Evolutionary conservation across 1,284 basidiomycete species (phyloP), one percentile per base, ranked within the genome.

Genomic region (Malassezia sp.): DNA sequence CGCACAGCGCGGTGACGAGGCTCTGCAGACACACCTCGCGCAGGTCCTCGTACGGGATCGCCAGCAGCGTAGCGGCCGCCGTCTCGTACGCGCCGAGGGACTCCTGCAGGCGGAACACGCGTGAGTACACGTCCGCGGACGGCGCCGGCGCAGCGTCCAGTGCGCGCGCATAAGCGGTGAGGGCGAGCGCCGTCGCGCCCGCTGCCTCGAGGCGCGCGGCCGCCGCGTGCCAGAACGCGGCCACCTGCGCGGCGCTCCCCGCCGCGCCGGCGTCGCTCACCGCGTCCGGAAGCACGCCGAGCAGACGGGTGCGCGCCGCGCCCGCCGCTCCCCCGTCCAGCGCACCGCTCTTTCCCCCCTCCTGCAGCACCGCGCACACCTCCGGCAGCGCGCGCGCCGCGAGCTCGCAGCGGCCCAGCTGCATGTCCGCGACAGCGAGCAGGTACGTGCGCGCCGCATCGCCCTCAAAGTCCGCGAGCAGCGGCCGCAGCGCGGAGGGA

Each of bases 1-100:
- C 88, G 71, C 91, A 96, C 84, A 97, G 95, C 56, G 80, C 79
- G 58, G 88, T 90, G 46, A 95, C 90, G 7, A 86, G 88, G 1
- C 84, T 85, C 3, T 95, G 90, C 70, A 88, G 91, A 68, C 89
- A 95, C 73, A 90, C 89, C 0, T 95, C 90, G 71, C 95, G 91
- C 71, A 76, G 79, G 10, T 80, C 79, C 59, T 96, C 52, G 39
- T 47, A 49, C 22, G 61, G 59, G 28, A 54, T 54, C 3, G 52
- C 50, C 49, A 64, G 53, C 38, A 68, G 42, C 2, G 56, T 63
- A 21, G 53, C 49, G 17, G 62, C 57, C 9, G 61, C 60, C 23
- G 45, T 50, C 14, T 54, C 52, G 28, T 59, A 68, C 24, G 57
- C 50, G 30, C 57, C 55, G 30, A 64, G 51, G 24, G 49, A 51